Evolutionary conservation across 352 stramenopile genomes (phyloP), one percentile per base, ranked within the genome.

Genomic region (Globisporangium spiculum): DNA sequence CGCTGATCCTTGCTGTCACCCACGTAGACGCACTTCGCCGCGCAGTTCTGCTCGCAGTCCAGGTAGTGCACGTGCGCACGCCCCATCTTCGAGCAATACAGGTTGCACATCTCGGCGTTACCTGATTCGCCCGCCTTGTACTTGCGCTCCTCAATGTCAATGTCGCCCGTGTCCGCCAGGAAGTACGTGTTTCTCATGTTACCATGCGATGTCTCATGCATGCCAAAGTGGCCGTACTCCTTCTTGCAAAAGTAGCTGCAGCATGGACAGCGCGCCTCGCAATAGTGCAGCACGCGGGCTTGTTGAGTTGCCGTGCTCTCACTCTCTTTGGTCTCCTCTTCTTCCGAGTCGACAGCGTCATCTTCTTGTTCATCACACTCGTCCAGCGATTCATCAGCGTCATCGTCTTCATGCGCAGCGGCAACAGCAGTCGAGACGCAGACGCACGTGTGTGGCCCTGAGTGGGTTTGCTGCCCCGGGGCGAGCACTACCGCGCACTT

Each of bases 121-220:
- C 87, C 87, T 3, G 64, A 53, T 66, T 95, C 87, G 1, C 85
- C 87, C 9, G 77, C 70, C n/a, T 70, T 69, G 69, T 93, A 95
- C 73, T 93, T 89, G 50, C 85, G 82, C 55, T 90, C 87, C 10
- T 81, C 71, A 26, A 95, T 66, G 63, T 95, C 83, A n/a, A 95
- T 85, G 12, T 89, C 75, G 7, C 79, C 62, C 0, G 74, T 64
- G 32, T 92, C 81, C 1, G 82, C 84, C 1, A 88, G 57, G 60
- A 93, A 93, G 57, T 79, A 83, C 24, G 82, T 93, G 65, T 92
- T 90, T 12, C 82, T 72, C 87, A 93, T 95, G 70, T 95, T 95
- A 41, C 85, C 85, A 14, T 94, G 87, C 0, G 81, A 83, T 1
- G 87, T 93, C 26, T 75, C 75, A 64, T 94, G 85, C 10, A 73